Conservation (phyloP, 1,139 yeast species). For the Magnusiomyces paraingens region DNA sequence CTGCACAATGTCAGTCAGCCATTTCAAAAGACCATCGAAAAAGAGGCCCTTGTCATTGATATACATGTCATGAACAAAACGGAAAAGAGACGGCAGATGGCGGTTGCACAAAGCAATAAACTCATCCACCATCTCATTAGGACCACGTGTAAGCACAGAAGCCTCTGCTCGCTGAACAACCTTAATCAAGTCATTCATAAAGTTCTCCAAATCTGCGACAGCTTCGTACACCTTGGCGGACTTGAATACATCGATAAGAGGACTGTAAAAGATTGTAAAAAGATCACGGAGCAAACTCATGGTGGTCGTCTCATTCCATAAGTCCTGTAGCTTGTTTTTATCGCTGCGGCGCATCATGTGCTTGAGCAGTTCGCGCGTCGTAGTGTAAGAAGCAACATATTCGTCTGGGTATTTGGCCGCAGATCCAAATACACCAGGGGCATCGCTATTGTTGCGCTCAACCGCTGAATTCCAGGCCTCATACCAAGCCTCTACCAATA, state of each 20-base stretch:
- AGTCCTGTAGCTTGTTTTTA: constrained; percentile 61
- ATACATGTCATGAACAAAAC: constrained; percentile 71
- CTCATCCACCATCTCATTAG: constrained; percentile 55
- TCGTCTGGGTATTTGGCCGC: constrained; percentile 13
- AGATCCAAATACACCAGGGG: constrained; percentile 12
- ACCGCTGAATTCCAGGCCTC: constrained; percentile 37
- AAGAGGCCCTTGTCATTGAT: constrained; percentile 69
- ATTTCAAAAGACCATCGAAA: constrained; percentile 51
- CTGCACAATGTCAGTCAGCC: constrained; percentile 62
- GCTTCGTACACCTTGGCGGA: constrained; percentile 72
- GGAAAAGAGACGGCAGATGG: constrained; percentile 65
- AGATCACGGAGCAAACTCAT: constrained; percentile 64
- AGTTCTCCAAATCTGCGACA: constrained; percentile 63
- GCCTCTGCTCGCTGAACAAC: constrained; percentile 47
- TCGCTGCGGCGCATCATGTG: constrained; percentile 64
- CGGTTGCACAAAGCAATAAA: constrained; percentile 58
- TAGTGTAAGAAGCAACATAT: constrained; percentile 37
- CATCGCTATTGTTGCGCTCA: constrained; percentile 10
- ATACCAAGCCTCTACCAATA: constrained; percentile 28
- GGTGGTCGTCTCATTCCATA: constrained; percentile 82
- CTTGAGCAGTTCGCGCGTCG: constrained; percentile 56
- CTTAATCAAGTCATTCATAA: constrained; percentile 62
- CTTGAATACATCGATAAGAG: constrained; percentile 68
- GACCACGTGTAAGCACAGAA: constrained; percentile 41
- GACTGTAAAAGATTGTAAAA: constrained; percentile 74